Percentiles rank a stretch among this genome's conserved stretches.
Conservation (phyloP, 179 eudicot species). For the Camellia oleifera region DNA sequence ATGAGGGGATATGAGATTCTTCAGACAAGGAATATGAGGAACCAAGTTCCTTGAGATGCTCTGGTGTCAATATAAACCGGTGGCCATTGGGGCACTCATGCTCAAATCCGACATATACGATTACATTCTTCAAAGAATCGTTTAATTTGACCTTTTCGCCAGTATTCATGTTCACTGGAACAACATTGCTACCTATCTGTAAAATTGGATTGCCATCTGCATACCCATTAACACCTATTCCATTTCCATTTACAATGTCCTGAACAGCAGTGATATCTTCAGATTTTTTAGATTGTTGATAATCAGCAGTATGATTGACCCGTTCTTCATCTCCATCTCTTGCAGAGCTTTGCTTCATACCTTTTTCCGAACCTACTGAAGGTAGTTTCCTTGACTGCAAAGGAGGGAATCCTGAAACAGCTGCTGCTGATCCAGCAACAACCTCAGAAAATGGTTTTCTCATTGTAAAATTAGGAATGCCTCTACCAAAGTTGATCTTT, state of each 20-base stretch:
- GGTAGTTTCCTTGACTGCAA: slow-evolving; percentile 53
- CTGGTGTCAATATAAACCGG: slow-evolving; percentile 71
- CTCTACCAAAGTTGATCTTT: slow-evolving; percentile 50
- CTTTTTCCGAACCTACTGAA: slow-evolving; percentile 42
- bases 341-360: slow-evolving; percentile 39
- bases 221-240: slow-evolving; percentile 20
- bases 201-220: slow-evolving; percentile 44
- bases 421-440: slow-evolving; percentile 81
- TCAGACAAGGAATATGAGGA: slow-evolving; percentile 50
- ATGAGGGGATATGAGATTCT: slow-evolving; percentile 40
- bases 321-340: slow-evolving; percentile 36
- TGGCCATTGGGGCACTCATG: slow-evolving; percentile 96
- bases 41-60: slow-evolving; percentile 71
- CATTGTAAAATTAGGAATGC: slow-evolving; percentile 64
- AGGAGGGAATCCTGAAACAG: slow-evolving; percentile 77
- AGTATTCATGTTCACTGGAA: slow-evolving; percentile 40
- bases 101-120: slow-evolving; percentile 89
- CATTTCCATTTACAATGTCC: slow-evolving; percentile 35
- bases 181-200: slow-evolving; percentile 60
- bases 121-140: slow-evolving; percentile 42
- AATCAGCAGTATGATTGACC: slow-evolving; percentile 29
- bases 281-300: slow-evolving; percentile 37
- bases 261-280: slow-evolving; percentile 34
- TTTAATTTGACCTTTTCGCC: slow-evolving; percentile 37
- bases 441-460: slow-evolving; percentile 93